Base-by-base conservation (phyloP, 2,329 filamentous ascomycete species). In the Claviceps africana region DNA sequence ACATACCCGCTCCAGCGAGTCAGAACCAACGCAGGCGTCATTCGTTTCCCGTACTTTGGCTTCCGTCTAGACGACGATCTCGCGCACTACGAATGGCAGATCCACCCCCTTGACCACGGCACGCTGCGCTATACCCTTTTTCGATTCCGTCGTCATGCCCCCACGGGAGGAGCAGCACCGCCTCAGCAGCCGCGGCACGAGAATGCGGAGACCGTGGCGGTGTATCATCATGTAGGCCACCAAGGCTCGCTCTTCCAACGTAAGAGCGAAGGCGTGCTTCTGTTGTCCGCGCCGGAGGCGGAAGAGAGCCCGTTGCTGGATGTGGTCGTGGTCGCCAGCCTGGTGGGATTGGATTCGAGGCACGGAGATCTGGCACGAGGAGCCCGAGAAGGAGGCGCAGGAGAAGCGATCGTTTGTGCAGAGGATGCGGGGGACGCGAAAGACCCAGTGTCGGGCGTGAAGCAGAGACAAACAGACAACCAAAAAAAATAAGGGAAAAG, bases 171-270 rank as follows among this genome's bases (percentile, higher is more conserved):
- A 31, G 44, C 17, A 31, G 44, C 43, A 45, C 22, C 43, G 13
- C 9, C 44, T 46, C 44, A 35, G 13, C 33, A 13, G 9, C 40
- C 17, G 25, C 8, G 11, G 19, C 10, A 28, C 21, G 19, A 22
- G 2, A 17, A 48, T 30, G 47, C 35, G 21, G n/a, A 40, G 11
- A 42, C 30, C 10, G 37, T 48, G 9, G 47, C 52, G 6, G 47
- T 54, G 37, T 48, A 51, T 48, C 43, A 54, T 21, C 52, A 54
- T n/a, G 13, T 54, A 9, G 52, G 52, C 6, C 39, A 46, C n/a
- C 39, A 40, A 10, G 37, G 21, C 21, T 50, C 42, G 22, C 42
- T 53, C 11, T 46, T 50, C 21, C 21, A 42, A 9, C 42, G 21
- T 13, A 49, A 44, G 15, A 54, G 52, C 43, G 48, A 54, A 15